These are phyloP conservation scores for Bolboschoenus planiculmis DNA, from an alignment of 176 grass and related monocot genomes.

Conservation along the genomic window DNA sequence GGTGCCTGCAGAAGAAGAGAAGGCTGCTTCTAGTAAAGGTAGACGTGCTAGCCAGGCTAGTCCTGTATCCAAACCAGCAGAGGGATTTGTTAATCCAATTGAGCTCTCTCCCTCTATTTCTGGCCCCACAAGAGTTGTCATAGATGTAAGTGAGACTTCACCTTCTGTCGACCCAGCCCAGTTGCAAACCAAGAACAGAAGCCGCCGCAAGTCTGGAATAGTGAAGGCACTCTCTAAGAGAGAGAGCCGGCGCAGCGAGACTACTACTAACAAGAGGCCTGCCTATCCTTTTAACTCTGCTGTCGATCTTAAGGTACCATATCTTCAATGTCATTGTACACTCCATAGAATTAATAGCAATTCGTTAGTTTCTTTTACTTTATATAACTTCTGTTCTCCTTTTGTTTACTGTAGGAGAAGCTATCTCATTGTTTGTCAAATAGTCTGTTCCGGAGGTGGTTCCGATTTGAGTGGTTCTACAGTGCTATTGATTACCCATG, in stretches of 20 bases:
- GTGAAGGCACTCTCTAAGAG: conserved; percentile 45
- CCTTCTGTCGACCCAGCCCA: conserved; percentile 31
- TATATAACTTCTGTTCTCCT: conserved; percentile 7
- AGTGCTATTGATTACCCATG: conserved; percentile 98
- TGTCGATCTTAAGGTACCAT: conserved; percentile 57
- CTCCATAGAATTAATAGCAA: not conserved
- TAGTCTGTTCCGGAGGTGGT: conserved; percentile 82
- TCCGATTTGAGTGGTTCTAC: conserved; percentile 97
- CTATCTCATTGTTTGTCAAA: conserved; percentile 79
- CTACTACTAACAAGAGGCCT: conserved; percentile 38
- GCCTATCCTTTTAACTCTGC: conserved; percentile 35
- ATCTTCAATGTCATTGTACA: conserved; percentile 13
- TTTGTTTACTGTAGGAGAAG: conserved; percentile 46
- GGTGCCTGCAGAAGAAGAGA: conserved; percentile 74
- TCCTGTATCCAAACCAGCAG: conserved; percentile 41
- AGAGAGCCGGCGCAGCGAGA: conserved; percentile 49
- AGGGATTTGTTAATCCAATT: conserved; percentile 26
- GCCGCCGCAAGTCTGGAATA: conserved; percentile 61
- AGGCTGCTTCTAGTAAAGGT: conserved; percentile 44
- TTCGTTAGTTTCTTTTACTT: conserved; percentile 7
- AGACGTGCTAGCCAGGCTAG: conserved; percentile 32
- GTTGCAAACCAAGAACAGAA: conserved; percentile 49
- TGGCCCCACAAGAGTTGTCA: conserved; percentile 37
- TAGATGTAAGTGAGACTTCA: conserved; percentile 35
- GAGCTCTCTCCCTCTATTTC: conserved; percentile 37